Conservation (phyloP, 164 flowering plant species). For the Brasenia schreberi region DNA sequence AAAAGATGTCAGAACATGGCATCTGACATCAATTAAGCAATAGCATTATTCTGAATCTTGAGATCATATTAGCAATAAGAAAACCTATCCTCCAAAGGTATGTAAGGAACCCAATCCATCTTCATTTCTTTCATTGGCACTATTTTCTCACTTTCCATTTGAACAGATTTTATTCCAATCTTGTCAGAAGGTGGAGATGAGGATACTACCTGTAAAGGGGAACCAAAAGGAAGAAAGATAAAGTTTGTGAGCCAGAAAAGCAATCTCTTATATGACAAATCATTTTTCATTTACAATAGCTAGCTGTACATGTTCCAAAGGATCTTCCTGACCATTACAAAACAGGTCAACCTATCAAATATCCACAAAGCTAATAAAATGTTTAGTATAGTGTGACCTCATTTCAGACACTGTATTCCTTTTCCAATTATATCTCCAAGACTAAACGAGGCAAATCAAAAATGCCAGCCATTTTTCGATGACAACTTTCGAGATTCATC, state of each 20-base stretch:
- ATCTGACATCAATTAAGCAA: neutral
- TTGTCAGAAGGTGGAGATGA: constrained; percentile 96
- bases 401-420: neutral
- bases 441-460: neutral
- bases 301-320: too few species aligned
- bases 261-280: neutral
- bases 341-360: neutral
- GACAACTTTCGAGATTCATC: too few species aligned
- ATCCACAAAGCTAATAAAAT: neutral
- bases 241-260: too few species aligned
- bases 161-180: constrained; percentile 92
- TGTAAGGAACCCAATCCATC: constrained; percentile 98
- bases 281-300: too few species aligned
- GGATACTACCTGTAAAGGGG: constrained; percentile 53
- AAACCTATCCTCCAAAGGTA: constrained; percentile 80
- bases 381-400: neutral
- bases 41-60: neutral
- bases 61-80: neutral
- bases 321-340: neutral
- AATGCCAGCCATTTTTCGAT: too few species aligned
- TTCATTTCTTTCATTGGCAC: constrained; percentile 96
- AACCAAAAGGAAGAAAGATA: neutral
- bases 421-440: neutral
- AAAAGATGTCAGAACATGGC: neutral
- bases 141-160: constrained; percentile 87